Evolutionary conservation across 2,329 filamentous ascomycete species (phyloP), one percentile per base, ranked within the genome.

Genomic region (Xylaria sp.): DNA sequence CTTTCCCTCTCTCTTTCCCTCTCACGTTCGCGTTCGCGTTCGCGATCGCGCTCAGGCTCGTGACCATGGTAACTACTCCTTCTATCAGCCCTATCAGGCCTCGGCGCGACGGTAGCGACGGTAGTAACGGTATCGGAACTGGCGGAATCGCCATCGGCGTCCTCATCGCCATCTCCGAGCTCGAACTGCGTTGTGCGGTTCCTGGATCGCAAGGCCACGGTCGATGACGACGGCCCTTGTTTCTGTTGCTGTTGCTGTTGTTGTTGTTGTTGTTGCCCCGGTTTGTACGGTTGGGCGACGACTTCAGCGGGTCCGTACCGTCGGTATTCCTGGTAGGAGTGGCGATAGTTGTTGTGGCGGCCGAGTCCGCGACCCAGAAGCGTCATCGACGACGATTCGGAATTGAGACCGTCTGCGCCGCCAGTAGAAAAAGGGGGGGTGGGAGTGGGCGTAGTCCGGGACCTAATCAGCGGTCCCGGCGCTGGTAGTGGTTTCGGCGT

Each of bases 101-200:
- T 40, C 5, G 68, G 55, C 27, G 65, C 48, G 47, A 62, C 48
- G 9, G 55, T 63, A 37, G 59, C 60, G 5, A 58, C 60, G 1
- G 66, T 69, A 6, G 60, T 64, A 16, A 62, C 37, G 4, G 62
- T 66, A 5, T 63, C 69, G 3, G 69, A 69, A 25, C 62, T 62
- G 2, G 54, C 60, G 5, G 69, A 68, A 16, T 61, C 66, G 10
- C 47, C 54, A 3, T 65, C 66, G 21, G 6, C 16, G 1, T 69
- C 65, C 8, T 64, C 69, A 3, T 55, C 66, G 5, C 3, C 58
- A 12, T 44, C 63, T 5, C 69, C 69, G 21, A 70, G 50, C 21
- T 70, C 69, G 9, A 70, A 70, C n/a, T 54, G 58, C 12, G 66
- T 66, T 9, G 32, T 35, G 42, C 47, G 61, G 9, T 50, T 50